These are phyloP conservation scores for Paspalum notatum DNA, from an alignment of 176 grass and related monocot genomes.

Conservation along the genomic window DNA sequence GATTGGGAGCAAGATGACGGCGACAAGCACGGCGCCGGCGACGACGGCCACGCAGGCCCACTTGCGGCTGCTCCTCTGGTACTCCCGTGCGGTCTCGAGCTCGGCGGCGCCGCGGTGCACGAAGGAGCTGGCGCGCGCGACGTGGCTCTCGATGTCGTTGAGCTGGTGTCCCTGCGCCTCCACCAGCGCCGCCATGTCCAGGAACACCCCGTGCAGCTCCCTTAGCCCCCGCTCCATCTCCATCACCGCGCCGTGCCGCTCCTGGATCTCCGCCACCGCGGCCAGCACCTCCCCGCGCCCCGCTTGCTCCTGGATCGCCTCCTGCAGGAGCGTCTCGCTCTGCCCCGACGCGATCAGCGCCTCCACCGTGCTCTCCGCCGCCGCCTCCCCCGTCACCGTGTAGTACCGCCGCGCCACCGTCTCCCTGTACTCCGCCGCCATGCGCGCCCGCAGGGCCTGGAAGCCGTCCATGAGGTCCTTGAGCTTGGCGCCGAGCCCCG, in stretches of 20 bases:
- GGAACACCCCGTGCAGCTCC: slow-evolving; percentile 86
- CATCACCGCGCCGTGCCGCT: slow-evolving; percentile 76
- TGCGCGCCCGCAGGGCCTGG: slow-evolving; percentile 59
- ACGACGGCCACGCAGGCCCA: slow-evolving; percentile 75
- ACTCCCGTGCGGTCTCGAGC: slow-evolving; percentile 66
- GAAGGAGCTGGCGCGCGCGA: slow-evolving; percentile 89
- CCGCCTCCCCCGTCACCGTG: slow-evolving; percentile 74
- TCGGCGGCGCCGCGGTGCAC: slow-evolving; percentile 81
- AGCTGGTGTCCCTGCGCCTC: slow-evolving; percentile 87
- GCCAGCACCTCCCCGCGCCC: slow-evolving; percentile 71
- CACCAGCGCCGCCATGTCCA: slow-evolving; percentile 93
- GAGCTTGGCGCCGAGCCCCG: slow-evolving; percentile 70
- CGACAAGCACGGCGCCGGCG: slow-evolving; percentile 36
- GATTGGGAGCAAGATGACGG: slow-evolving; percentile 45
- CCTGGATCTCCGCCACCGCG: slow-evolving; percentile 85
- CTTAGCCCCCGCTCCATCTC: slow-evolving; percentile 78
- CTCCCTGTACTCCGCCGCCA: slow-evolving; percentile 86
- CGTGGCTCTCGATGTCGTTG: slow-evolving; percentile 96
- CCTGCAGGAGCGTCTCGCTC: slow-evolving; percentile 82
- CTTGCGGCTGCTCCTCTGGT: slow-evolving; percentile 71
- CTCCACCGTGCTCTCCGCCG: slow-evolving; percentile 74
- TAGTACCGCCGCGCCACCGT: slow-evolving; percentile 76
- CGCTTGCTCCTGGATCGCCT: slow-evolving; percentile 74
- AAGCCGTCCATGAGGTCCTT: slow-evolving; percentile 84
- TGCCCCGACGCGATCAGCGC: slow-evolving; percentile 71